These are phyloP conservation scores for Aquilaria sinensis DNA, from an alignment of 345 rosid species.

Conservation along the genomic window DNA sequence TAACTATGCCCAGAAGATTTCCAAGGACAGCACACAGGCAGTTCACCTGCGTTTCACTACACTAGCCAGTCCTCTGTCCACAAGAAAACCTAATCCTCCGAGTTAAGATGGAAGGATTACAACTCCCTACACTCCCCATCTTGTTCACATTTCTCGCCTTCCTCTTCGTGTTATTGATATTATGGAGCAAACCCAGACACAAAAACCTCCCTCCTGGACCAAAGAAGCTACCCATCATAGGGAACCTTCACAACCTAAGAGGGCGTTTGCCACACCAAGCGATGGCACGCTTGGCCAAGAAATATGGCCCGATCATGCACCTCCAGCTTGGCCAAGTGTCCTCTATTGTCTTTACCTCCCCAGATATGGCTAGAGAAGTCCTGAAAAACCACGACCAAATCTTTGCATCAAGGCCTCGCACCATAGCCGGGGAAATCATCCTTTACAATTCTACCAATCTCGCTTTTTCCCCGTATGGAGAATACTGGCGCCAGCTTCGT, in stretches of 20 bases:
- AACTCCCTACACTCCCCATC: too few species aligned
- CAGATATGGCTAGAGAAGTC: constrained; percentile 21
- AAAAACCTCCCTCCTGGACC: constrained; percentile 28
- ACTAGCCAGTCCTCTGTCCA: too few species aligned
- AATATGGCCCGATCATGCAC: constrained; percentile 29
- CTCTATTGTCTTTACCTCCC: constrained; percentile 18
- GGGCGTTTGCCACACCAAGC: constrained; percentile 32
- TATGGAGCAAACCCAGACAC: neutral
- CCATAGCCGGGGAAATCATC: constrained; percentile 24
- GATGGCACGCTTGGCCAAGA: constrained; percentile 21
- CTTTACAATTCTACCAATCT: constrained; percentile 24
- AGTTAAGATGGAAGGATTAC: too few species aligned
- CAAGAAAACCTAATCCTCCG: too few species aligned
- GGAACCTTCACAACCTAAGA: constrained; percentile 27
- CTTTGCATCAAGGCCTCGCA: constrained; percentile 23
- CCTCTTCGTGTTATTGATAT: neutral
- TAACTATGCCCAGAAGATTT: too few species aligned
- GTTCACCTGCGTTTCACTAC: too few species aligned
- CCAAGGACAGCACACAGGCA: too few species aligned
- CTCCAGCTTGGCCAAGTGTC: constrained; percentile 26
- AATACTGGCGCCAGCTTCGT: constrained; percentile 31
- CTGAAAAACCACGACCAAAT: constrained; percentile 21
- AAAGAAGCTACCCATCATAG: constrained; percentile 28
- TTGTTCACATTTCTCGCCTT: constrained; percentile 9
- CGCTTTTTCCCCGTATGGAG: constrained; percentile 27